A percentile compares a stretch with the other conserved stretches of the same genome.
Conservation (phyloP, 2,329 filamentous ascomycete genomes). For the Atkinsonella hypoxylon region DNA sequence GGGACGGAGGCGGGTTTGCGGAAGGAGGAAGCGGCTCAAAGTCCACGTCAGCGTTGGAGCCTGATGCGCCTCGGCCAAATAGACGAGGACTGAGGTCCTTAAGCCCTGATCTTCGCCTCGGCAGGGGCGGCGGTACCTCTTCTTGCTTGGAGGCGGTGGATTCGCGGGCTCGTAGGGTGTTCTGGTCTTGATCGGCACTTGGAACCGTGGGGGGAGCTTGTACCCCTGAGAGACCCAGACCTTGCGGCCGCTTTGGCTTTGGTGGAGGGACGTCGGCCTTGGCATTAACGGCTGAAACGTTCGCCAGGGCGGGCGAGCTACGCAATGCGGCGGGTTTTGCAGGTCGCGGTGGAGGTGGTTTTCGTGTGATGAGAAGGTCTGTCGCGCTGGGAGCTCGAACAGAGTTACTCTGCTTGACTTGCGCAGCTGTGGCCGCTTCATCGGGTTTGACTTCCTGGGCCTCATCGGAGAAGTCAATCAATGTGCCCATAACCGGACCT, state of each 20-base stretch:
- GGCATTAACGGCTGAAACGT: not conserved
- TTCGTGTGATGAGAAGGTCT: slow-evolving; percentile 20
- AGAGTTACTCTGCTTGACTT: slow-evolving; percentile 15
- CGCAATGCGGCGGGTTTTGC: slow-evolving; percentile 45
- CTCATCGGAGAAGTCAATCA: slow-evolving; percentile 50
- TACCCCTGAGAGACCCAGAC: slow-evolving; percentile 13
- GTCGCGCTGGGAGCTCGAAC: slow-evolving; percentile 14
- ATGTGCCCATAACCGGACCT: slow-evolving; percentile 38
- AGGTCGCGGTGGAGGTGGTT: slow-evolving; percentile 41
- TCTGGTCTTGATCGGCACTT: not conserved
- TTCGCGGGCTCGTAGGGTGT: slow-evolving; percentile 26
- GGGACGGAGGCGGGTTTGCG: slow-evolving; percentile 9
- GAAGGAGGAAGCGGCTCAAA: slow-evolving; percentile 28
- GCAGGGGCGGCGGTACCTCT: slow-evolving; percentile 33
- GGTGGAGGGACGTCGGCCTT: slow-evolving; percentile 18
- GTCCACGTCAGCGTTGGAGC: slow-evolving; percentile 28
- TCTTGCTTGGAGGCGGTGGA: slow-evolving; percentile 11
- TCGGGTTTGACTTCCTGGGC: slow-evolving; percentile 26
- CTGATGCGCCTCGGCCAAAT: slow-evolving; percentile 17
- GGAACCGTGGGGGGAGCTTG: slow-evolving; percentile 29
- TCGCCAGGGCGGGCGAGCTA: slow-evolving; percentile 23
- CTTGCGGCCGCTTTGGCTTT: slow-evolving; percentile 24
- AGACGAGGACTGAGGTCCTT: slow-evolving; percentile 21
- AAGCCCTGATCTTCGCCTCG: slow-evolving; percentile 31
- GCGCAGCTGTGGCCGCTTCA: slow-evolving; percentile 20